Conservation (phyloP, 805 yeast species). For the Candida incommunis region DNA sequence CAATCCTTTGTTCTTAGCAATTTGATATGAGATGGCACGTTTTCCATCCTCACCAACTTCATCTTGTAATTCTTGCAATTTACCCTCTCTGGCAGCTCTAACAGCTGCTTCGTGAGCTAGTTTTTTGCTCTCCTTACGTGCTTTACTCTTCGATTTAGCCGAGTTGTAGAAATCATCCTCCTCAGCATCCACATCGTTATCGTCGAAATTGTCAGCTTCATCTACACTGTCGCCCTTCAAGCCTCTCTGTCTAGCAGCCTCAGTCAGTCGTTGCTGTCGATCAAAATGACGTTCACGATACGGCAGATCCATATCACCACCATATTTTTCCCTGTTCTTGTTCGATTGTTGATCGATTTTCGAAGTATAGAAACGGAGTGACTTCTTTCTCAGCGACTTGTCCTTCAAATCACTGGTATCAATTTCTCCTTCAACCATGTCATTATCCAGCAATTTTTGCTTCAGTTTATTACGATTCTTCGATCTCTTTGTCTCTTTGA, state of each 20-base stretch:
- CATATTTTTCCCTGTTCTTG: constrained; percentile 42
- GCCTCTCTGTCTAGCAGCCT: constrained; percentile 83
- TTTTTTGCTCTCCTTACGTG: constrained; percentile 40
- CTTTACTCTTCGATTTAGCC: constrained; percentile 32
- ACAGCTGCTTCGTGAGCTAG: constrained; percentile 58
- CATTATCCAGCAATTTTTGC: constrained; percentile 24
- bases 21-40: constrained; percentile 90
- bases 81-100: constrained; percentile 74
- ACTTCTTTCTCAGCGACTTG: constrained; percentile 61
- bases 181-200: constrained; percentile 13
- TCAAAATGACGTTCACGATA: constrained; percentile 82
- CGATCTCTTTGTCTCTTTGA: constrained; percentile 17
- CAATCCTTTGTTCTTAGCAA: constrained; percentile 89
- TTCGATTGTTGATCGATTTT: constrained; percentile 72
- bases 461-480: constrained; percentile 14
- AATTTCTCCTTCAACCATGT: constrained; percentile 51
- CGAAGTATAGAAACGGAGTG: constrained; percentile 90
- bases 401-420: constrained; percentile 82
- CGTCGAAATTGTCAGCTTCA: constrained; percentile 13
- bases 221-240: constrained; percentile 24
- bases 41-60: constrained; percentile 67
- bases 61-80: constrained; percentile 55
- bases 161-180: constrained; percentile 47
- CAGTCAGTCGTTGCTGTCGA: constrained; percentile 73
- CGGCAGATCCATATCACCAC: constrained; percentile 86